Conservation (phyloP, 768 basidiomycete genomes). For the Termitomyces sp. region DNA sequence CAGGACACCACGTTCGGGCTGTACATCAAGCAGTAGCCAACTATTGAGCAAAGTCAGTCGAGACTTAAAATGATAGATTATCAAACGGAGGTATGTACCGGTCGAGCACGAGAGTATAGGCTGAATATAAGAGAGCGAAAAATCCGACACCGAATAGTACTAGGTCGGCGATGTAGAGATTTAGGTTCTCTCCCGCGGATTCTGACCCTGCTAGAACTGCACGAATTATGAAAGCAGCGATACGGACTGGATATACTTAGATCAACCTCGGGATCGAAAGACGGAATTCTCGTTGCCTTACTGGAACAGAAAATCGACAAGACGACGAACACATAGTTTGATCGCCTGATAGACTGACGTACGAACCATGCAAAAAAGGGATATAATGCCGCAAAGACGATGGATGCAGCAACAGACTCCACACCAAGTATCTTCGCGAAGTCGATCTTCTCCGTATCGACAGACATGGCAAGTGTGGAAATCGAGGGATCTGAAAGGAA, state of each 20-base stretch:
- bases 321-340: slow-evolving; percentile 27
- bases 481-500: not conserved
- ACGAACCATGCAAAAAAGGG: slow-evolving; percentile 26
- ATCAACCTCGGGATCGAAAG: not conserved
- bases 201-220: slow-evolving; percentile 27
- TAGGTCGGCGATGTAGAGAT: slow-evolving; percentile 30
- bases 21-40: slow-evolving; percentile 13
- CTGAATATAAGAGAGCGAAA: slow-evolving; percentile 35
- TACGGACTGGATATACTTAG: slow-evolving; percentile 25
- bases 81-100: slow-evolving; percentile 22
- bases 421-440: slow-evolving; percentile 28
- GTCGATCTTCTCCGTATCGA: slow-evolving; percentile 15
- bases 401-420: slow-evolving; percentile 26
- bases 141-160: slow-evolving; percentile 36
- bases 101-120: slow-evolving; percentile 35
- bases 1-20: slow-evolving; percentile 10
- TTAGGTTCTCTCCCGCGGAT: slow-evolving; percentile 23
- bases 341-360: slow-evolving; percentile 21
- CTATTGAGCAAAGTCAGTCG: slow-evolving; percentile 4
- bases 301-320: slow-evolving; percentile 32
- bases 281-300: slow-evolving; percentile 16
- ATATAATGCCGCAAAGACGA: slow-evolving; percentile 30
- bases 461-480: not conserved
- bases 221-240: slow-evolving; percentile 33
- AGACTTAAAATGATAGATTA: not conserved